Base-by-base conservation (phyloP, 352 stramenopile species). In the Pythium dissotocum region DNA sequence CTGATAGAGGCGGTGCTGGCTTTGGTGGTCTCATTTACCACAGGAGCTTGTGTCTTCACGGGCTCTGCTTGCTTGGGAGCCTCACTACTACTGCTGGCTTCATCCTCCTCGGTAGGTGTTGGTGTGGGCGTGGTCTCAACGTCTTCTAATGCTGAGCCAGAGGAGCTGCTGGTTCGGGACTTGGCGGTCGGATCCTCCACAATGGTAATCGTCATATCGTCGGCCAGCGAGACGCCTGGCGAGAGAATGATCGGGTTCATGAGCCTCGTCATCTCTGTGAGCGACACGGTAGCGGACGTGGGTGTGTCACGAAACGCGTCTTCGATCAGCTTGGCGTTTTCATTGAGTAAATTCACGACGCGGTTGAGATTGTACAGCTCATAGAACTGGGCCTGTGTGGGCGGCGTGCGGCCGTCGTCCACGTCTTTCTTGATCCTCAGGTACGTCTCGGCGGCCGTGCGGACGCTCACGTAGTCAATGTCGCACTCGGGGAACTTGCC, bases 401-500 rank as follows among this genome's bases (percentile, higher is more conserved):
- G 70, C n/a, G 66, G 58, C n/a, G 56, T 46, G 18, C 66, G 65
- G 0, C 49, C 53, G 7, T 51, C 58, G 36, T 73, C 61, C 13
- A 73, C 48, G 38, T 77, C 70, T 56, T 71, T 60, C 35, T 72
- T 71, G 65, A 73, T 58, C 21, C 70, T 67, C 32, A 74, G 66
- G 35, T 61, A 69, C 26, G 62, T 53, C 36, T 77, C 70, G 44
- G 70, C 61, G 7, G 66, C 61, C 33, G 66, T 68, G 21, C 70
- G 70, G 14, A 77, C 32, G 51, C 66, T 72, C 21, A 72, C 58
- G 42, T 64, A 68, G 38, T 72, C 59, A 63, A 89, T 80, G 30
- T 79, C 76, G 57, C 80, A 89, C 59, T 83, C 72, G 14, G 78
- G 77, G 24, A 85, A 73, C 2, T 58, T 26, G 26, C 59, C 59